A percentile compares a stretch with the other conserved stretches of the same genome.
phyloP scores from a whole-genome alignment of 2,329 filamentous ascomycete species.

The Penicillium expansum region DNA sequence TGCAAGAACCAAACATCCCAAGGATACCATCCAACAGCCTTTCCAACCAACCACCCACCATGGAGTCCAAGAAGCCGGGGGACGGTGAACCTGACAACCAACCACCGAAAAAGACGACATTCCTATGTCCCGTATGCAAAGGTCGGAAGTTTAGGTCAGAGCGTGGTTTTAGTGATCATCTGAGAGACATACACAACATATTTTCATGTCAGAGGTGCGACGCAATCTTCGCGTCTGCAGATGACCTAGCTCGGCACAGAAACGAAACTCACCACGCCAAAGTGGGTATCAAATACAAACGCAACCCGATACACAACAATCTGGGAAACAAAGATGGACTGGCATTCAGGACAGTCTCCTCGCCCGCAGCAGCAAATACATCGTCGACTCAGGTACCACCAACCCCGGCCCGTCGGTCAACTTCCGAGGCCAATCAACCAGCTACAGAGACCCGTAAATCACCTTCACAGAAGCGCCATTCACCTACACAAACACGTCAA shows the following conservation, averaged over 20 bases:
- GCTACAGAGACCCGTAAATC: background rate
- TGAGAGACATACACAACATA: background rate
- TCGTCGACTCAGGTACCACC: background rate
- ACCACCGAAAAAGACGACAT: fast-evolving
- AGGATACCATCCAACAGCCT: background rate
- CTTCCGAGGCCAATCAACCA: background rate
- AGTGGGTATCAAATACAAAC: fast-evolving
- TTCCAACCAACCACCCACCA: background rate
- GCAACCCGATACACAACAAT: background rate
- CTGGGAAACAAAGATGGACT: background rate
- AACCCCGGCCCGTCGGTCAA: background rate
- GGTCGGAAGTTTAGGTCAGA: background rate
- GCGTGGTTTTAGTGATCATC: background rate
- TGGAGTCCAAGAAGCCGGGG: background rate
- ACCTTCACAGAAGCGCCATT: background rate
- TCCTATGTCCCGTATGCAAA: background rate
- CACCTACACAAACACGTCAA: background rate
- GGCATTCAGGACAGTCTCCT: background rate
- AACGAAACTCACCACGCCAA: background rate
- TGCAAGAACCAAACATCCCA: background rate
- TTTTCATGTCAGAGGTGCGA: background rate
- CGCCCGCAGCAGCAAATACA: background rate
- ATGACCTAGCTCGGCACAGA: background rate
- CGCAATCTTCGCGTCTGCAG: background rate
- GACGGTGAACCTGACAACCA: background rate